phyloP scores from a whole-genome alignment of 805 yeast genomes.

The Ogataea saltuana region DNA sequence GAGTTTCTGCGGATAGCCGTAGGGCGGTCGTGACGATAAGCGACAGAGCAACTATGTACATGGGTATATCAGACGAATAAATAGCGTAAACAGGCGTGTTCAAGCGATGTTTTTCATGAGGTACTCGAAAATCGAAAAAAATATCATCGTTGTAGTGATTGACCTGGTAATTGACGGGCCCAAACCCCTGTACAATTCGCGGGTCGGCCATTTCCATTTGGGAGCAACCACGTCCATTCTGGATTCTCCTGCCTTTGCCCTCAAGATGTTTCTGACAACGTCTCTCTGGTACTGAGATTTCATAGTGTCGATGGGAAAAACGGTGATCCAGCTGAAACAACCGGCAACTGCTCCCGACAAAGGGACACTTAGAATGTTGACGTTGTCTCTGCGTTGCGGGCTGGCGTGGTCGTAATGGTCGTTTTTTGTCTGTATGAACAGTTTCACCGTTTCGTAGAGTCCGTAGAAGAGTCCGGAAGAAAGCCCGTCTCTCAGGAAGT shows the following conservation, averaged over 20 bases:
- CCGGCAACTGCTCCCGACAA: constrained; percentile 83
- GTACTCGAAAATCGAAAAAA: constrained; percentile 71
- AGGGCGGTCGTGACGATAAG: no score
- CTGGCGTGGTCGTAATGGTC: constrained; percentile 5
- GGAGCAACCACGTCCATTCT: constrained; percentile 40
- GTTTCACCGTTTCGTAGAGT: constrained; percentile 71
- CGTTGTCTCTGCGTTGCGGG: constrained; percentile 24
- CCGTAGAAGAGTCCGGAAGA: constrained; percentile 76
- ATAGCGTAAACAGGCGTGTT: no score
- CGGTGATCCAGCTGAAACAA: constrained; percentile 67
- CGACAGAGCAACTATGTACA: no score
- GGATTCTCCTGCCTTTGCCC: constrained; percentile 48
- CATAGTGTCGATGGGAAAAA: constrained; percentile 80
- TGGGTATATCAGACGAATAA: no score
- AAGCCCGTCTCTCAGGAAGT: constrained; percentile 64
- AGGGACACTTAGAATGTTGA: constrained; percentile 49
- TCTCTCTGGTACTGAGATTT: constrained; percentile 77
- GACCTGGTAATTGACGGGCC: constrained; percentile 75
- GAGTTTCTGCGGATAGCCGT: no score
- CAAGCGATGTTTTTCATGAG: constrained; percentile 57
- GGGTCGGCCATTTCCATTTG: constrained; percentile 41
- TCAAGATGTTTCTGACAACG: constrained; percentile 63
- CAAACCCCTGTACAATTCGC: constrained; percentile 70
- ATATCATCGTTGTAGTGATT: constrained; percentile 69
- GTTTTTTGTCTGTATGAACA: constrained; percentile 40